Evolutionary conservation across 495 filamentous ascomycete species (phyloP), one percentile per base, ranked within the genome.

Genomic region (Durotheca rogersii): DNA sequence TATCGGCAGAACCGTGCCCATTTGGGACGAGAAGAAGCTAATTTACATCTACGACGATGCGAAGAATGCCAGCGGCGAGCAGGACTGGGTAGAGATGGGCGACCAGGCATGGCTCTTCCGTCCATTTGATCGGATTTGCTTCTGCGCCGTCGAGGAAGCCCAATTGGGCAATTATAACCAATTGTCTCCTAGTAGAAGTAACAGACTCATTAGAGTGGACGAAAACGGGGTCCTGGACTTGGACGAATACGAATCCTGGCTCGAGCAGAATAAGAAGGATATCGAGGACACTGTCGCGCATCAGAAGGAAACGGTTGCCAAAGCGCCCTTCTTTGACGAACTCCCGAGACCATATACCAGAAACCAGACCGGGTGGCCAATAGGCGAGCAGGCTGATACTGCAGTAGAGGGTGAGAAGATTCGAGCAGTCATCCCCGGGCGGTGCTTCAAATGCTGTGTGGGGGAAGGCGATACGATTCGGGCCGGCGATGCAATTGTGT

Each of bases 1-100:
- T 53, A 72, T 75, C 1, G 81, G 74, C 0, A 58, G 74, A 23
- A 82, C 80, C 0, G 73, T 84, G 10, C 78, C 76, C 0, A 68
- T 74, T 19, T 73, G 76, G 41, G 80, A 85, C 58, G n/a, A n/a
- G n/a, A n/a, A n/a, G n/a, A n/a, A n/a, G n/a, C n/a, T n/a, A n/a
- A n/a, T n/a, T 27, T 27, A 4, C 23, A 27, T 9, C 23, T 27
- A n/a, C n/a, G n/a, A n/a, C n/a, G n/a, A n/a, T n/a, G n/a, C n/a
- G n/a, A n/a, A n/a, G 4, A 27, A 9, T 27, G 9, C 4, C 23
- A 27, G 23, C 23, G 4, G 4, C 9, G 23, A 27, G 23, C 23
- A 27, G 23, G 23, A 27, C 4, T 27, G 9, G 4, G 4, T 4
- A 27, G 23, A 4, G 4, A 27, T 27, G 23, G 23, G 23, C 4